Base-by-base conservation (phyloP, 1,139 yeast species). In the Lodderomyces theae region DNA sequence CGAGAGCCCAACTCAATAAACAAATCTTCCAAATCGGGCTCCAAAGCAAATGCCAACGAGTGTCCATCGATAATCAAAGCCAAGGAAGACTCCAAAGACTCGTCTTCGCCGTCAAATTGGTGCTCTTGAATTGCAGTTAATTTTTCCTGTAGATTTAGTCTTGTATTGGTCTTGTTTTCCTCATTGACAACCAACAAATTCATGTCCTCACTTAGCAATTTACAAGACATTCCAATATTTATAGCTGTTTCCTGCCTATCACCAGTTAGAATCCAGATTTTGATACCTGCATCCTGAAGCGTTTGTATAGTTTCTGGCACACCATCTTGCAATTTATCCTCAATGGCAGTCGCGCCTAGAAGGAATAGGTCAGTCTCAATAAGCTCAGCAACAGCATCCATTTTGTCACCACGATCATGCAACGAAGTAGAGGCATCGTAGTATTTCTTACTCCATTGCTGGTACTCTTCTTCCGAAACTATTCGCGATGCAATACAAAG, bases 171-270 rank as follows among this genome's bases (percentile, higher is more conserved):
- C 49, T 82, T 82, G 1, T 79, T 75, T 31, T 84, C 90, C 60
- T 92, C 98, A 57, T 94, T 94, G 38, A 94, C 82, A 45, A 92
- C 82, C 52, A 94, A 71, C 48, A 94, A 66, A 53, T 88, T 89
- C 99, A 94, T 94, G 56, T 94, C 98, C 60, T 94, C 98, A 59
- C 95, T 84, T 39, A 94, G 68, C 40, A 94, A 71, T 55, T 87
- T 88, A 69, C 98, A 94, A 51, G 96, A 86, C 97, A 92, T 89
- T 48, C 98, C 99, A 58, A 94, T 92, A 58, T 94, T 94, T 48
- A 94, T 86, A 1, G 98, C 99, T n/a, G 99, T 94, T 63, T 94
- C 99, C 60, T 92, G 98, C 57, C 96, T 78, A 60, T 94, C 99
- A 52, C 99, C 99, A 8, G 99, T 94, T 43, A 94, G 72, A 24